Percentiles rank a stretch among this genome's conserved stretches.
Conservation (phyloP, 2,329 filamentous ascomycete genomes). For the Arthroderma sp. region DNA sequence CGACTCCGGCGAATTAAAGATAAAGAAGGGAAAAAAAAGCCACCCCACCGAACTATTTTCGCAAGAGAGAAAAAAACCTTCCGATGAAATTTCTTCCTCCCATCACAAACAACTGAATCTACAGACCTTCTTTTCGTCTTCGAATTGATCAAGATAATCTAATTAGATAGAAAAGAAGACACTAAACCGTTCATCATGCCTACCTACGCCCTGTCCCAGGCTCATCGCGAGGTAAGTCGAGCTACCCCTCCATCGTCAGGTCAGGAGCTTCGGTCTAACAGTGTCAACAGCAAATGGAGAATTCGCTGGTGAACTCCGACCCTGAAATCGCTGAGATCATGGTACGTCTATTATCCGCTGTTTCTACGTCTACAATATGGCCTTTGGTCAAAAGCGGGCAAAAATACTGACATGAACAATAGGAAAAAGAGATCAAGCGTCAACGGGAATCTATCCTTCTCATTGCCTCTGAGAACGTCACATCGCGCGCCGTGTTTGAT, state of each 20-base stretch:
- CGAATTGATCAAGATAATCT: not conserved
- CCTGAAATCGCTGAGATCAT: constrained; percentile 94
- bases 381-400: too few relatives aligned
- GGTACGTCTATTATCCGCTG: constrained; percentile 45
- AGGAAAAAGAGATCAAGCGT: constrained; percentile 89
- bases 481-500: constrained; percentile 94
- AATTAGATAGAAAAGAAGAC: too few relatives aligned
- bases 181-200: constrained; percentile 25
- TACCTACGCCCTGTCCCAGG: constrained; percentile 52
- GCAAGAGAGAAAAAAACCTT: not conserved
- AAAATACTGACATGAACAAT: constrained; percentile 9
- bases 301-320: constrained; percentile 79
- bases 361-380: constrained; percentile 1
- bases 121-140: not conserved
- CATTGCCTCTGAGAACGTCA: constrained; percentile 99
- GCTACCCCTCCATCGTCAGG: constrained; percentile 9
- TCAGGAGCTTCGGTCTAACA: not conserved
- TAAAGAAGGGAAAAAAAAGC: not conserved
- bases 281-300: constrained; percentile 74
- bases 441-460: constrained; percentile 98
- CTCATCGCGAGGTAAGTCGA: constrained; percentile 51
- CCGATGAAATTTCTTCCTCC: not conserved
- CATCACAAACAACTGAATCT: not conserved
- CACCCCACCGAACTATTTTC: constrained; percentile 1
- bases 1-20: not conserved